These are phyloP conservation scores for Pseudomassariella vexata DNA, from an alignment of 2,329 filamentous ascomycete genomes.

Conservation along the genomic window DNA sequence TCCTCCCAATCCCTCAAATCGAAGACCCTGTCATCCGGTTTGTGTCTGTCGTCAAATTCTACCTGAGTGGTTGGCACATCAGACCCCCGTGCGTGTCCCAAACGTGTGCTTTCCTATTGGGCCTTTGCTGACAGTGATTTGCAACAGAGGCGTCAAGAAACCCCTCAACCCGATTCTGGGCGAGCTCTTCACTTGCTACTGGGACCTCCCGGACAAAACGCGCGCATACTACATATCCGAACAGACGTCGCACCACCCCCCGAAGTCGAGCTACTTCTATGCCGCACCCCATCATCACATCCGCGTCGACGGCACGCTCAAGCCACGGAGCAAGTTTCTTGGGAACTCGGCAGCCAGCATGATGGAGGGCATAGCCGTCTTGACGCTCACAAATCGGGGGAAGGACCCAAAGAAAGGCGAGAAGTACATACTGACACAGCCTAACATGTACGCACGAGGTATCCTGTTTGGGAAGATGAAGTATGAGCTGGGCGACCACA, in stretches of 20 bases:
- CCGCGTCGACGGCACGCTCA: conserved; percentile 90
- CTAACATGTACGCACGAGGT: conserved; percentile 97
- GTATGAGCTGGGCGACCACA: conserved; percentile 96
- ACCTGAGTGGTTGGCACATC: conserved; percentile 97
- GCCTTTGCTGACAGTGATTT: too few relatives aligned
- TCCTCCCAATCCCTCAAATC: conserved; percentile 79
- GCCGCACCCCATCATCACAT: conserved; percentile 93
- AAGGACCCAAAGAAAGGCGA: conserved; percentile 62
- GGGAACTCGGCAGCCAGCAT: conserved; percentile 96
- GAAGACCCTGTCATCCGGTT: conserved; percentile 89
- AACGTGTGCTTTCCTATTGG: conserved; percentile 3
- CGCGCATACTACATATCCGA: conserved; percentile 94
- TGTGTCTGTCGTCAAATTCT: conserved; percentile 94
- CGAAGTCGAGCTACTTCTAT: conserved; percentile 99
- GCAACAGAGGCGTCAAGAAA: conserved; percentile 88
- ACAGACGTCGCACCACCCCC: conserved; percentile 96
- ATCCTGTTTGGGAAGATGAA: conserved; percentile 99
- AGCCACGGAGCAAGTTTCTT: conserved; percentile 89
- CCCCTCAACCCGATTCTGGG: conserved; percentile 94
- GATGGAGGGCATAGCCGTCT: conserved; percentile 93
- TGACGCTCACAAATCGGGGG: conserved; percentile 76
- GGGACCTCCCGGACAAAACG: conserved; percentile 81
- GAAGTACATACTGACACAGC: conserved; percentile 90
- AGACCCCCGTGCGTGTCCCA: conserved; percentile 72
- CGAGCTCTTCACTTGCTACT: conserved; percentile 92